phyloP scores from a whole-genome alignment of 768 basidiomycete species.

The Crassisporium funariophilum region DNA sequence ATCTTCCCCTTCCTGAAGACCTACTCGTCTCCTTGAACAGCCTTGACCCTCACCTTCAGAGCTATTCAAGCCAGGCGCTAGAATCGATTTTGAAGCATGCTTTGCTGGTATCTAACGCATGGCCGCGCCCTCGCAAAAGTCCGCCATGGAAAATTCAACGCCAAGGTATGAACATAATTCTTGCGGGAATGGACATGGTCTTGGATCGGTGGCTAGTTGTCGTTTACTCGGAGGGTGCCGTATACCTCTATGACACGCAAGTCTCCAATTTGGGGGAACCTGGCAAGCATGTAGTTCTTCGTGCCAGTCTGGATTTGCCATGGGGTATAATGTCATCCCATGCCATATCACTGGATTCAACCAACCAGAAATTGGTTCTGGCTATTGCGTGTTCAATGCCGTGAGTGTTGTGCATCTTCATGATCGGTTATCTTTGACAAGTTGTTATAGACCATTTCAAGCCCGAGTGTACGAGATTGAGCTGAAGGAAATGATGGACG shows the following conservation, averaged over 20 bases:
- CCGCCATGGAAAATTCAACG: slow-evolving; percentile 12
- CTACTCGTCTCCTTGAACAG: slow-evolving; percentile 8
- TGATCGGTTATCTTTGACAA: not conserved
- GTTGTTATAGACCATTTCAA: slow-evolving; percentile 22
- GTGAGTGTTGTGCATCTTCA: slow-evolving; percentile 16
- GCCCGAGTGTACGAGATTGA: slow-evolving; percentile 25
- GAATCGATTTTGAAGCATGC: slow-evolving; percentile 14
- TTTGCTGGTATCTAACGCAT: slow-evolving; percentile 9
- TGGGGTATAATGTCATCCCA: slow-evolving; percentile 23
- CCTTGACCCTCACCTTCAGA: slow-evolving; percentile 8
- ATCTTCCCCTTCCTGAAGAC: slow-evolving; percentile 17
- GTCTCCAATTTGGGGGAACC: no score
- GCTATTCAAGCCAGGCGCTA: slow-evolving; percentile 7
- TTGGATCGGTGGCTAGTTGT: slow-evolving; percentile 51
- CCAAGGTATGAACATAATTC: slow-evolving; percentile 6
- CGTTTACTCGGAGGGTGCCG: slow-evolving; percentile 41
- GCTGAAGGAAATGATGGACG: slow-evolving; percentile 1
- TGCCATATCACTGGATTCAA: slow-evolving; percentile 21
- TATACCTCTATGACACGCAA: slow-evolving; percentile 45
- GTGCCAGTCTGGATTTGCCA: slow-evolving; percentile 10
- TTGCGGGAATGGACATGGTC: slow-evolving; percentile 43
- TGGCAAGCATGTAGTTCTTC: slow-evolving; percentile 13
- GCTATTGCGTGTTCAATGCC: slow-evolving; percentile 25
- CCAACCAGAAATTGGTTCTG: slow-evolving; percentile 25
- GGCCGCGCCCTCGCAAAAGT: slow-evolving; percentile 13